Conservation (phyloP, 192 early-diverging fungal genomes). For the Polychytrium aggregatum region DNA sequence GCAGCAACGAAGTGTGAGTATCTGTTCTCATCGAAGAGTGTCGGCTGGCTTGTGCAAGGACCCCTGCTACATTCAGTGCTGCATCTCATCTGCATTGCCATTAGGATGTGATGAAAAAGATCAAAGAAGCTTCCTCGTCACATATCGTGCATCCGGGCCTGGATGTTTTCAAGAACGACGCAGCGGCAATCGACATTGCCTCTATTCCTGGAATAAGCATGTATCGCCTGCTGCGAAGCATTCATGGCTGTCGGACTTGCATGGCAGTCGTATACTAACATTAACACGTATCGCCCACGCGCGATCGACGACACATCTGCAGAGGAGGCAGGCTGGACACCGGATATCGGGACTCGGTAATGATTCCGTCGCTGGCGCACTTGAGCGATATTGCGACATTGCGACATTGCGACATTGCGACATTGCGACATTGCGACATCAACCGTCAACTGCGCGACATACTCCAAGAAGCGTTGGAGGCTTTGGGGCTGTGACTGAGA, state of each 20-base stretch:
- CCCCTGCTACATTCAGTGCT: too few species aligned
- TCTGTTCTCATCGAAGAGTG: conserved; percentile 14
- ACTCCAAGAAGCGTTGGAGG: too few species aligned
- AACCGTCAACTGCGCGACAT: too few species aligned
- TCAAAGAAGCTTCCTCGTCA: conserved; percentile 58
- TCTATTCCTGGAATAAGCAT: conserved; percentile 76
- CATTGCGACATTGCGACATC: too few species aligned
- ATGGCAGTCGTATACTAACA: neutral
- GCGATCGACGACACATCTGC: too few species aligned
- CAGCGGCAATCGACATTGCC: conserved; percentile 55
- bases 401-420: too few species aligned
- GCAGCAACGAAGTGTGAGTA: conserved; percentile 45
- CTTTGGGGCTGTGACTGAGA: too few species aligned
- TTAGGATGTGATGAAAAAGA: conserved; percentile 76
- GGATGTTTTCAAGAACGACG: conserved; percentile 41
- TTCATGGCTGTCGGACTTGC: neutral
- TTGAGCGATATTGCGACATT: too few species aligned
- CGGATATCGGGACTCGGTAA: conserved; percentile 80
- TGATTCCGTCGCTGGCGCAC: too few species aligned
- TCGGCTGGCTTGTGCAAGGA: too few species aligned
- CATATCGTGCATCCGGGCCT: conserved; percentile 74
- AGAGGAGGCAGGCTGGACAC: conserved; percentile 88
- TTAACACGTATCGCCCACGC: too few species aligned
- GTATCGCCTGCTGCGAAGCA: conserved; percentile 3
- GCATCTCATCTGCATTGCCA: too few species aligned